phyloP scores from a whole-genome alignment of 1,284 basidiomycete species.

The Apiotrichum gracile region DNA sequence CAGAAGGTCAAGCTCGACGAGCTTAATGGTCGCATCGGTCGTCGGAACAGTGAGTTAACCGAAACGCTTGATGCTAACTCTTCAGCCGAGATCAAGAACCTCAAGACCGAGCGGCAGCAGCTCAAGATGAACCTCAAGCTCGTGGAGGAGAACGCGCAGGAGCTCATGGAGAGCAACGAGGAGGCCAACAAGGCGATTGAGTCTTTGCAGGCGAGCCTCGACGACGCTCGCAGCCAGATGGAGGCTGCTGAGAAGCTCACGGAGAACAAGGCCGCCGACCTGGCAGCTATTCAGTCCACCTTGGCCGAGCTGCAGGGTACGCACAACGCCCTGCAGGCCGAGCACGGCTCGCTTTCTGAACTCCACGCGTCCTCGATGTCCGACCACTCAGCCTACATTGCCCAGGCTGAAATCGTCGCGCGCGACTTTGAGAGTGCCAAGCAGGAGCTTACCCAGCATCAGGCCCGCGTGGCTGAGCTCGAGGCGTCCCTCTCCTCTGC shows the following conservation, averaged over 20 bases:
- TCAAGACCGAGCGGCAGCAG: conserved; percentile 6
- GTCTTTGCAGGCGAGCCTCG: neutral
- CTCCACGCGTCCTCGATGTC: neutral
- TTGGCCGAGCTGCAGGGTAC: neutral
- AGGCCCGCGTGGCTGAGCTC: neutral
- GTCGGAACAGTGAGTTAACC: neutral
- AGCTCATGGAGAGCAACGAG: conserved; percentile 1
- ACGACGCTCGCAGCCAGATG: neutral
- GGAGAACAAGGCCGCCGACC: neutral
- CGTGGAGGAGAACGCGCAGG: conserved; percentile 3
- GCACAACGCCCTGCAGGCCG: neutral
- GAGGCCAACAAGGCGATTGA: neutral
- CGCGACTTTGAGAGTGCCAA: neutral
- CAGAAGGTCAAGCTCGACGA: neutral
- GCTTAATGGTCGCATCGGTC: neutral
- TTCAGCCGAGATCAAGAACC: neutral
- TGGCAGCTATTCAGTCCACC: neutral
- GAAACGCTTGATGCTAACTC: neutral
- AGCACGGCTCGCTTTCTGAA: conserved; percentile 1
- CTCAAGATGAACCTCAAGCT: conserved; percentile 4
- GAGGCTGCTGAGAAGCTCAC: neutral
- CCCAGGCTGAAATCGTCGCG: neutral
- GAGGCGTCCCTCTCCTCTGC: neutral
- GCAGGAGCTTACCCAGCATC: neutral
- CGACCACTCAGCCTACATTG: neutral